phyloP scores from a whole-genome alignment of 805 yeast species.

The Saturnispora ahearnii region DNA sequence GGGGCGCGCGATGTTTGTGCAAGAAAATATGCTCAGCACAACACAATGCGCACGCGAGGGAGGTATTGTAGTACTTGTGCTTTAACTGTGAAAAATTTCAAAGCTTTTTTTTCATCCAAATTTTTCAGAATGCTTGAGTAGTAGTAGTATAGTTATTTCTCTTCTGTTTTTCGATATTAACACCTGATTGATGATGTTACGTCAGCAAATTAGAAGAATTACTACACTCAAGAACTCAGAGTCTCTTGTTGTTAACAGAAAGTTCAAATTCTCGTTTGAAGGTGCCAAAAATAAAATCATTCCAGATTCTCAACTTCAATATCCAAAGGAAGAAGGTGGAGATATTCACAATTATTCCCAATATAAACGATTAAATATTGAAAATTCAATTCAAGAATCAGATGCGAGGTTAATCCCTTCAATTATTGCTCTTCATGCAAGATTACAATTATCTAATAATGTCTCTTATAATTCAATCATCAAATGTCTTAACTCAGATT shows the following conservation, averaged over 20 bases:
- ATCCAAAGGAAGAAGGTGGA: conserved; percentile 10
- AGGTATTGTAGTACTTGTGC: no score
- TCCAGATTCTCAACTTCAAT: conserved; percentile 10
- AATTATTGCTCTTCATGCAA: conserved; percentile 68
- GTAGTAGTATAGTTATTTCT: no score
- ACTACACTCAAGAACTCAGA: conserved; percentile 1
- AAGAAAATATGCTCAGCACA: no score
- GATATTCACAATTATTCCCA: conserved; percentile 26
- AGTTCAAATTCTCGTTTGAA: conserved; percentile 24
- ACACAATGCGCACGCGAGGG: no score
- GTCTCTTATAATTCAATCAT: conserved; percentile 64
- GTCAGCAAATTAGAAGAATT: conserved; percentile 10
- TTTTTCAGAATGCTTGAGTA: no score
- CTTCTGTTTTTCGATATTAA: no score
- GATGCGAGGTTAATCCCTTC: conserved; percentile 55
- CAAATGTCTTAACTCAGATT: conserved; percentile 59
- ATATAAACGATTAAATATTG: conserved; percentile 21
- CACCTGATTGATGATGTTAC: conserved; percentile 6
- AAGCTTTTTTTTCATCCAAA: no score
- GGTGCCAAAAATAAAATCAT: conserved; percentile 19
- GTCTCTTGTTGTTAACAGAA: conserved; percentile 10
- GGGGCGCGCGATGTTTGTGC: no score
- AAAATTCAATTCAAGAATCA: conserved; percentile 35
- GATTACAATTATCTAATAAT: conserved; percentile 54
- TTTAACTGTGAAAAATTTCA: no score